Evolutionary conservation across 1,284 basidiomycete species (phyloP), one percentile per base, ranked within the genome.

Genomic region (Pyrrhoderma noxium): DNA sequence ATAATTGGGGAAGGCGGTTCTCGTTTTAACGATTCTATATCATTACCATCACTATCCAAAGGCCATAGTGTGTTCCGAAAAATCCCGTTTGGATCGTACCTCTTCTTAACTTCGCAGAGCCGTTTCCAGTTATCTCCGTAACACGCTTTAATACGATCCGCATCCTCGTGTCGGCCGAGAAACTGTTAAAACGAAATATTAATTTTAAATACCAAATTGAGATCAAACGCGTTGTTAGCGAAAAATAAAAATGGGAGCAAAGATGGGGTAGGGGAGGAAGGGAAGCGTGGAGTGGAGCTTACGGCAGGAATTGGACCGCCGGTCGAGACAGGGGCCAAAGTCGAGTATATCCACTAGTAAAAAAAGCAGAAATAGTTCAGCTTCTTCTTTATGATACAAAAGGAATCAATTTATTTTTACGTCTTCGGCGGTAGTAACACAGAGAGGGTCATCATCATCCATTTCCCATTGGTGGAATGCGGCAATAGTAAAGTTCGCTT

Each of bases 381-480:
- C n/a, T n/a, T n/a, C n/a, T n/a, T n/a, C n/a, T 14, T 45, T 8
- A 11, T 22, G 45, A 4, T 3, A 21, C 19, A 16, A 22, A 18
- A n/a, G 40, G 39, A 23, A 42, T 39, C 23, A 38, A 19, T n/a
- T 8, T 23, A 40, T 16, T 66, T 72, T 61, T 57, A 85, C 86
- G 61, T 84, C 79, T 64, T 93, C 87, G 9, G 90, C 90, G 27
- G 86, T 83, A 44, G 75, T 73, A 49, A 91, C 75, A 59, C 91
- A 94, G 16, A 79, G 72, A 18, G 81, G 77, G 60, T 95, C 93
- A 57, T 89, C 79, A 36, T 83, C 72, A 45, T 82, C 75, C 65
- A 91, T 82, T 54, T 86, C 84, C 93, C 93, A 95, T 65, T 95
- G 93, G 66, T 94, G 92, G 42, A 95, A 70, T 16, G 93, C 91